Percentiles rank a stretch among this genome's conserved stretches.
phyloP scores from a whole-genome alignment of 139 green algal species.

The Mychonastes homosphaera region DNA sequence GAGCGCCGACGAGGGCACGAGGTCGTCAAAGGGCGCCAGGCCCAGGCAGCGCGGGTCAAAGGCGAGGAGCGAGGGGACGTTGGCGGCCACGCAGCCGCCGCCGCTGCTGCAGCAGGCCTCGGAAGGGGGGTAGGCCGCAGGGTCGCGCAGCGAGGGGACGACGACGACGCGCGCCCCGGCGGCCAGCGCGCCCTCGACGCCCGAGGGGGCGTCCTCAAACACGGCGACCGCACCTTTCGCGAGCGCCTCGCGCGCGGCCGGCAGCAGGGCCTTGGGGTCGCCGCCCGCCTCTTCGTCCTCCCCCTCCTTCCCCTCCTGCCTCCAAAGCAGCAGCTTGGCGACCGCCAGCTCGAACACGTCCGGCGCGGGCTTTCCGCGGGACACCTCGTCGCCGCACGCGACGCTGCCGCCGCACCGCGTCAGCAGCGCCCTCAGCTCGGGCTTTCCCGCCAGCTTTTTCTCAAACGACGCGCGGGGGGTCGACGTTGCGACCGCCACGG shows the following conservation, averaged over 20 bases:
- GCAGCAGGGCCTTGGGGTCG: neutral
- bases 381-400: conserved; percentile 62
- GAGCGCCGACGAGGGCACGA: conserved; percentile 16
- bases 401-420: conserved; percentile 21
- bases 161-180: conserved; percentile 76
- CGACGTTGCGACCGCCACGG: conserved; percentile 67
- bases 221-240: conserved; percentile 20
- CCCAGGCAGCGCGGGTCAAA: conserved; percentile 51
- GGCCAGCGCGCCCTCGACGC: conserved; percentile 47
- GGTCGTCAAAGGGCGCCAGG: conserved; percentile 64
- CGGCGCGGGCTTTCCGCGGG: conserved; percentile 71
- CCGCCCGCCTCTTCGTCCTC: neutral
- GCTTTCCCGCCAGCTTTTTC: conserved; percentile 42
- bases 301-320: neutral
- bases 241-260: neutral
- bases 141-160: conserved; percentile 43
- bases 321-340: neutral
- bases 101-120: conserved; percentile 30
- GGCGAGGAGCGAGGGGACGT: conserved; percentile 74
- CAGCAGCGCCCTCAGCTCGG: conserved; percentile 35
- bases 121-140: neutral
- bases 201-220: conserved; percentile 76
- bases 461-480: conserved; percentile 42
- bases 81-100: no score
- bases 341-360: conserved; percentile 72